Evolutionary conservation across 441 rosid genomes (phyloP), one percentile per base, ranked within the genome.

Genomic region (Adansonia grandidieri): DNA sequence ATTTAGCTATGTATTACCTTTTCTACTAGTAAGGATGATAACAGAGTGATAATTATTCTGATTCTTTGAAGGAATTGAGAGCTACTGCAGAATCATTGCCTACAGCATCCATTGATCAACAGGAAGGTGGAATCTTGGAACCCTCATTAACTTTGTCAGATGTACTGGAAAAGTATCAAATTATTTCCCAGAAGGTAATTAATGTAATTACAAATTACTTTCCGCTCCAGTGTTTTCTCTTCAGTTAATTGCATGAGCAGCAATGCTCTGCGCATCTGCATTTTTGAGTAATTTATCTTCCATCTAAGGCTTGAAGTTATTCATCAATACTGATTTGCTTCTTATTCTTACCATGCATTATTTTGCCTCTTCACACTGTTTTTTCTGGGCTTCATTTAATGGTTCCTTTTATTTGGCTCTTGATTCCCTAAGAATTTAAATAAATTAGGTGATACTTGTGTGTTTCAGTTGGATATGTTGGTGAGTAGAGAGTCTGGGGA

Each of bases 121-220:
- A 82, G 84, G 89, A 89, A 72, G 86, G 80, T 78, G 86, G 84
- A 80, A 78, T 78, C 53, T 70, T 85, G 22, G 97, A 94, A 77
- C 92, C 97, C 84, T 86, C 88, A 40, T 80, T 94, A 72, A 88
- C 80, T 85, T 91, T 97, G 20, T 86, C 93, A 84, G 98, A 94
- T 77, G 99, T 98, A 84, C 72, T 94, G 85, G 99, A 94, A 72
- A 92, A 94, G 77, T 96, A 89, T 82, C 92, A 91, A 81, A 86
- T 93, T 80, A 85, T 94, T 82, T 87, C 97, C 3, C 93, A 87
- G 80, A 91, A 94, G 97, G 99, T 94, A 56, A 56, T 79, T 67
- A 70, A 45, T 44, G 71, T 75, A 20, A 6, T 56, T 51, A 14
- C 56, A 13, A 51, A 13, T 51, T 51, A 51, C 5, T 51, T 13